Base-by-base conservation (phyloP, 495 filamentous ascomycete genomes). In the Aspergillus nanangensis region DNA sequence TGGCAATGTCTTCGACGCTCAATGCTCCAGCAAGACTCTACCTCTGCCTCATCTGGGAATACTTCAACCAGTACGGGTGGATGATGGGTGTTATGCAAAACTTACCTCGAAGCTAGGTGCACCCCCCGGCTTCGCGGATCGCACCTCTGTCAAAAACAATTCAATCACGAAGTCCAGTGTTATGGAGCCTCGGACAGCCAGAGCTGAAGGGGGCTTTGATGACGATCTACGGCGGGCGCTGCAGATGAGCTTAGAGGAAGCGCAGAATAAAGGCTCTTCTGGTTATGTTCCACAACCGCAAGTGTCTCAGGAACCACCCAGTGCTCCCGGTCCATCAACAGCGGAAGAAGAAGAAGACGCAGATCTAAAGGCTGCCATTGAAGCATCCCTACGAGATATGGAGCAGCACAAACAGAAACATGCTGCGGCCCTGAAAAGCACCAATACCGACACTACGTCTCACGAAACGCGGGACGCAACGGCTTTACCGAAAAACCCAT, bases 201-300 rank as follows among this genome's bases (percentile, higher is more conserved):
- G 90, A 48, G 84, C 90, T 10, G 81, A 86, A 39, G 86, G 92
- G 37, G 87, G 91, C 47, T 96, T 94, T 57, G 93, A 98, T 58
- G 92, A 96, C 48, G 93, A 98, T 66, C 71, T 98, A 23, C 94
- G 95, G 57, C 83, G 81, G 53, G 93, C 93, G 4, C 63, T 98
- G 41, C 86, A 95, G 43, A 96, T 98, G 91, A 97, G 93, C 53
- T 69, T 98, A 21, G 93, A 97, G 53, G 93, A 98, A 48, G 88
- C 88, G 24, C 83, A 92, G 61, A 84, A 81, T 32, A 84, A 86
- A 58, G 82, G 79, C 31, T 72, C 77, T 13, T 54, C 79, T 18
- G 86, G 86, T 14, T 90, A 86, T 60, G 79, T 86, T 27, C 73
- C 85, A 3, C 86, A 88, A 47, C 69, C 79, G 8, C 64, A 72